phyloP scores from a whole-genome alignment of 1,284 basidiomycete genomes.

The Paramarasmius palmivorus region DNA sequence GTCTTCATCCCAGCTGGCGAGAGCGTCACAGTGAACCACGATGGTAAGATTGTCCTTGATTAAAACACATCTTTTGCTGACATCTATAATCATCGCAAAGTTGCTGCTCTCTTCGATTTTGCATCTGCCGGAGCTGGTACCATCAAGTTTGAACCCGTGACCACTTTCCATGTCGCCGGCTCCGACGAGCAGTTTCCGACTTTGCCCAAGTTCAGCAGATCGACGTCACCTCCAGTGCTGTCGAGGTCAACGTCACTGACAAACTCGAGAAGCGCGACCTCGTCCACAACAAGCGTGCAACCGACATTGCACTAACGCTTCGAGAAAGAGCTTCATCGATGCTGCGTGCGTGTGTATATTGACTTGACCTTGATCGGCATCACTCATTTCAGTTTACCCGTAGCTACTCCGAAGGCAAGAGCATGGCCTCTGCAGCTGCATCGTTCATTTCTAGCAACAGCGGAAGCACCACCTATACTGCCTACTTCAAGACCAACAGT shows the following conservation, averaged over 20 bases:
- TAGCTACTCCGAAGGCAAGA: slow-evolving; percentile 19
- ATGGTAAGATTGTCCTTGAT: slow-evolving; percentile 26
- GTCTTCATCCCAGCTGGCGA: slow-evolving; percentile 39
- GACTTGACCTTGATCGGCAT: not conserved
- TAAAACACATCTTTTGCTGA: not conserved
- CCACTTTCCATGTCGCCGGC: slow-evolving; percentile 30
- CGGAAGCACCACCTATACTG: slow-evolving; percentile 17
- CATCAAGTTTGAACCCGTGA: slow-evolving; percentile 33
- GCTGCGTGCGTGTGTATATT: slow-evolving; percentile 23
- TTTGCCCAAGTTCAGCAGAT: slow-evolving; percentile 23
- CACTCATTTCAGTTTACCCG: not conserved
- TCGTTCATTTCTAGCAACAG: slow-evolving; percentile 19
- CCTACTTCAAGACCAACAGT: slow-evolving; percentile 18
- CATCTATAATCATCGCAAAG: slow-evolving; percentile 16
- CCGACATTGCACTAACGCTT: slow-evolving; percentile 31
- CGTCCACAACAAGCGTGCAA: slow-evolving; percentile 31
- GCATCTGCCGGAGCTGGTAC: slow-evolving; percentile 31
- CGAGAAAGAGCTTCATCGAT: slow-evolving; percentile 33
- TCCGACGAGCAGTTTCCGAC: slow-evolving; percentile 18
- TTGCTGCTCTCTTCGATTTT: slow-evolving; percentile 36
- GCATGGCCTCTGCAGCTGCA: slow-evolving; percentile 14
- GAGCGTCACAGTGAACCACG: slow-evolving; percentile 37
- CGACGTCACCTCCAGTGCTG: slow-evolving; percentile 21
- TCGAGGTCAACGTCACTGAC: slow-evolving; percentile 31
- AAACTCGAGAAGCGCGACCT: slow-evolving; percentile 31